Percentiles rank a stretch among this genome's conserved stretches.
phyloP scores from a whole-genome alignment of 192 early-diverging fungal genomes.

The Coemansia sp. region DNA sequence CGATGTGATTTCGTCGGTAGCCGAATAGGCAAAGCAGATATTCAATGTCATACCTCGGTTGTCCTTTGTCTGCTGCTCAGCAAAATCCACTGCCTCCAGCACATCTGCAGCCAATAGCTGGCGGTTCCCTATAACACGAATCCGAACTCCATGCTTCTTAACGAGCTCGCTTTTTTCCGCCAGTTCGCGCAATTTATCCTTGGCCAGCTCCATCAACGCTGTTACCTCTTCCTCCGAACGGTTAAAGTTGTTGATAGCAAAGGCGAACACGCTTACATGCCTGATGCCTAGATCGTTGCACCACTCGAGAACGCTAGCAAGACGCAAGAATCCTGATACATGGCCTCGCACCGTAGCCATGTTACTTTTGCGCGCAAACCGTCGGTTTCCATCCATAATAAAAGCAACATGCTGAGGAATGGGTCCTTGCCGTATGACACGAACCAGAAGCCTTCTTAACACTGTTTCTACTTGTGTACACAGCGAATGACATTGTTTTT shows the following conservation, averaged over 20 bases:
- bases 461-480: neutral
- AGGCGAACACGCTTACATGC: conserved; percentile 92
- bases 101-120: conserved; percentile 67
- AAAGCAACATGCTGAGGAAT: conserved; percentile 91
- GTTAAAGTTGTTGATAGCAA: conserved; percentile 98
- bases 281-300: conserved; percentile 83
- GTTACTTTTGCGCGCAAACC: conserved; percentile 70
- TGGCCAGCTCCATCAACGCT: conserved; percentile 77
- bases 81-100: conserved; percentile 56
- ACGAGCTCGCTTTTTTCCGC: conserved; percentile 68
- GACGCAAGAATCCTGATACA: conserved; percentile 70
- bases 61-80: conserved; percentile 62
- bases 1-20: conserved; percentile 83
- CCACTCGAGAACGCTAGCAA: conserved; percentile 84
- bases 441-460: conserved; percentile 13
- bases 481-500: conserved; percentile 10
- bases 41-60: conserved; percentile 77
- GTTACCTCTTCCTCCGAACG: conserved; percentile 81
- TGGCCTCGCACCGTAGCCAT: conserved; percentile 69
- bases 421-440: conserved; percentile 61
- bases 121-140: conserved; percentile 82
- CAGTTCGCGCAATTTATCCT: conserved; percentile 74
- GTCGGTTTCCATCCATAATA: conserved; percentile 97
- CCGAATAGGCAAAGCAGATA: conserved; percentile 90
- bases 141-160: conserved; percentile 62